Evolutionary conservation across 768 basidiomycete species (phyloP), one percentile per base, ranked within the genome.

Genomic region (Boletus rubroflammeus): DNA sequence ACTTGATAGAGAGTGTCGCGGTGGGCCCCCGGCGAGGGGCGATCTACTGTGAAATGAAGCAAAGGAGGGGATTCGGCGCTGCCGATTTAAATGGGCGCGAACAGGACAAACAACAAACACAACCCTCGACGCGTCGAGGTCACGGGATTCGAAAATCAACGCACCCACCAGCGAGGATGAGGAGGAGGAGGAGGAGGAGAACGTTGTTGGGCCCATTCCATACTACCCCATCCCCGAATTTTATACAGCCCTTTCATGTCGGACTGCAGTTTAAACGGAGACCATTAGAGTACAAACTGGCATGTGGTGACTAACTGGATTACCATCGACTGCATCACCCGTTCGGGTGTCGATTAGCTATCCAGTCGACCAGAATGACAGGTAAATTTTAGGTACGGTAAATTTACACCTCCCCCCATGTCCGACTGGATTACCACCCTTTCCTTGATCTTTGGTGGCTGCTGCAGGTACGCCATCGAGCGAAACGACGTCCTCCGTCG

Each of bases 381-480:
- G n/a, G n/a, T n/a, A n/a, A n/a, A n/a, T n/a, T n/a, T n/a, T n/a
- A n/a, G n/a, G n/a, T n/a, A n/a, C n/a, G n/a, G n/a, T n/a, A n/a
- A n/a, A n/a, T n/a, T n/a, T n/a, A n/a, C n/a, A n/a, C n/a, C n/a
- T n/a, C n/a, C n/a, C n/a, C n/a, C n/a, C n/a, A 25, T 25, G 31
- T 57, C 67, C 13, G 69, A 69, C 31, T 93, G 88, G 90, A 51
- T 78, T 8, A 71, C 82, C 10, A 84, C 90, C 0, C 67, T 95
- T 25, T 73, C 82, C 1, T 75, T 94, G 21, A 81, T 94, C 10
- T 95, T 97, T 65, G 93, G 92, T 2, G 94, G 94, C 1, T 97
- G 94, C 71, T 97, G 94, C 76, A 85, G 85, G 79, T 81, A 36
- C 66, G 71, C 6, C 59, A 52, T 45, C 34, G 6, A 23, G 6